Evolutionary conservation across 2,329 filamentous ascomycete genomes (phyloP), one percentile per base, ranked within the genome.

Genomic region (Fusarium euwallaceae): DNA sequence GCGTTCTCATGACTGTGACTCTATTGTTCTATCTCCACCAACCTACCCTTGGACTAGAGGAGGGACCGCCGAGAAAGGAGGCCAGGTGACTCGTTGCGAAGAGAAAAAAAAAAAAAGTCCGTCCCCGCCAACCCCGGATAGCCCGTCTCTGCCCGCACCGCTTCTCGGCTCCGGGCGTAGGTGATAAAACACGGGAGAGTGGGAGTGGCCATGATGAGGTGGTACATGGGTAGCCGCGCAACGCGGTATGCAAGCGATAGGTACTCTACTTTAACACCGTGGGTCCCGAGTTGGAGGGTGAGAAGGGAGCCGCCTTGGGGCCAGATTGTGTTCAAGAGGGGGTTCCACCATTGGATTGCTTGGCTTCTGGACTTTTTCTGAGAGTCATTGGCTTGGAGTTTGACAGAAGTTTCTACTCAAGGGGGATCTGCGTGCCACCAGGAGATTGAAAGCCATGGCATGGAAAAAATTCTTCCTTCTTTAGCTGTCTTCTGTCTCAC

Each of bases 81-180:
- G 41, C 62, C 70, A 74, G 72, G 72, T 74, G 72, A 75, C 62
- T 20, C 41, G 41, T 24, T 67, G 73, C 55, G 4, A 27, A 48
- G 37, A 61, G 61, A 70, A 69, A 41, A 36, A 22, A 27, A 43
- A 62, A 63, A 71, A 70, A 70, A 41, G 39, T 65, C 70, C 70
- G 69, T 59, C 61, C 61, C 69, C 65, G 72, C 72, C 72, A 24
- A 72, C 53, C 66, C 66, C 68, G 71, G 73, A 64, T 77, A 79
- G 74, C 73, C 77, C 77, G 77, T 64, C 76, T 75, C 77, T 79
- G 76, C 77, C 77, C 77, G 76, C 77, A 53, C 74, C 68, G 70
- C 55, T 60, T 60, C 66, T 76, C 77, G 77, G 76, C 71, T 71
- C 72, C 72, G 72, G 73, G 32, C 32, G 32, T 34, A 59, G 71